phyloP scores from a whole-genome alignment of 768 basidiomycete genomes.

The Hericium rajendrae region DNA sequence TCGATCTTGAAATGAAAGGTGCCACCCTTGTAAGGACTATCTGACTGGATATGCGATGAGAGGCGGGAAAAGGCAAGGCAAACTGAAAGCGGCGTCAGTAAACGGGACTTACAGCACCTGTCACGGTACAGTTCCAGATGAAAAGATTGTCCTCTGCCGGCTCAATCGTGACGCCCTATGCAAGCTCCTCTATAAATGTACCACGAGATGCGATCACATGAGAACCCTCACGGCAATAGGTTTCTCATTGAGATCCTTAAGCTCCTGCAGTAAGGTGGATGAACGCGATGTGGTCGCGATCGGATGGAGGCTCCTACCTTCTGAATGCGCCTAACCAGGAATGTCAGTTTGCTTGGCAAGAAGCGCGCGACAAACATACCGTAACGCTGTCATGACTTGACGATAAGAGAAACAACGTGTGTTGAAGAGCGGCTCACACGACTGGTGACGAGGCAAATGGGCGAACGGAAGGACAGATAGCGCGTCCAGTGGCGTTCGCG shows the following conservation, averaged over 20 bases:
- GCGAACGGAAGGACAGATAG: background rate
- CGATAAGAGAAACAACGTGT: background rate
- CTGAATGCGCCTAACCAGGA: constrained; percentile 52
- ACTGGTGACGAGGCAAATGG: background rate
- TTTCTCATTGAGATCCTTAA: constrained; percentile 46
- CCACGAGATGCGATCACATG: background rate
- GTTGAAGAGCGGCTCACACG: too few species aligned
- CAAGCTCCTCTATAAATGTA: background rate
- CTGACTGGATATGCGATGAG: constrained; percentile 32
- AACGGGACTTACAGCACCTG: background rate
- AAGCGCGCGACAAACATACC: constrained; percentile 18
- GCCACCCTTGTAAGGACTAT: constrained; percentile 78
- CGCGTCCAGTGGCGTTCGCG: background rate
- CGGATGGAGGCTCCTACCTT: constrained; percentile 35
- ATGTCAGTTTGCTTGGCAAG: constrained; percentile 14
- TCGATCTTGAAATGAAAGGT: constrained; percentile 64
- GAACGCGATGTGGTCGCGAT: background rate
- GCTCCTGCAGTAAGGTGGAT: constrained; percentile 40
- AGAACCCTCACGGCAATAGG: constrained; percentile 51
- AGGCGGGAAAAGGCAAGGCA: too few species aligned
- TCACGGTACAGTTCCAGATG: constrained; percentile 53
- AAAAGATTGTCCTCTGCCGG: constrained; percentile 64
- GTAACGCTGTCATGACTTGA: constrained; percentile 28
- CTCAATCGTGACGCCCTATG: constrained; percentile 53
- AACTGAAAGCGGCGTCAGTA: too few species aligned